Percentiles rank a stretch among this genome's conserved stretches.
Conservation (phyloP, 495 filamentous ascomycete genomes). For the Xylaria castorea region DNA sequence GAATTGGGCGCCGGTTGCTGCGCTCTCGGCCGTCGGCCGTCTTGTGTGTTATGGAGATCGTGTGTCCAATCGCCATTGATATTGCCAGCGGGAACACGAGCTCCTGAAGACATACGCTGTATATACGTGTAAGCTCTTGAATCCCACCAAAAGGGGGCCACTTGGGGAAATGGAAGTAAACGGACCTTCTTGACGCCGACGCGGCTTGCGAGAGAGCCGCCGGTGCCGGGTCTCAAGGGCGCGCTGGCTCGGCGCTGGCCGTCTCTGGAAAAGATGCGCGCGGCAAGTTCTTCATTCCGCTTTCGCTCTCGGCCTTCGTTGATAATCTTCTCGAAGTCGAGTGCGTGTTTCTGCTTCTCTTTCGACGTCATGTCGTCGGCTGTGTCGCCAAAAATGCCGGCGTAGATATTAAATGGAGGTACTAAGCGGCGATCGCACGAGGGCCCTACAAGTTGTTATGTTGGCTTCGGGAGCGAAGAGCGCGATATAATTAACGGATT, state of each 20-base stretch:
- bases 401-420: neutral
- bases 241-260: constrained; percentile 61
- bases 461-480: neutral
- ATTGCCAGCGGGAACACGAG: constrained; percentile 50
- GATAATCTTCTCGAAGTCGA: constrained; percentile 72
- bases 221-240: constrained; percentile 52
- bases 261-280: constrained; percentile 70
- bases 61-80: constrained; percentile 65
- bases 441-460: neutral
- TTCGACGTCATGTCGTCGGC: constrained; percentile 53
- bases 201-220: constrained; percentile 70
- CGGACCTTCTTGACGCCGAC: constrained; percentile 76
- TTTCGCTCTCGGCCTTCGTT: constrained; percentile 70
- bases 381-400: constrained; percentile 11
- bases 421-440: constrained; percentile 17
- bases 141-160: neutral
- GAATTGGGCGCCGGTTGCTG: constrained; percentile 47
- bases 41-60: constrained; percentile 54
- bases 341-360: constrained; percentile 45
- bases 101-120: constrained; percentile 43
- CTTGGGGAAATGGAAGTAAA: constrained; percentile 25
- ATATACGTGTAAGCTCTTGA: constrained; percentile 15
- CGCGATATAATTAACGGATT: neutral
- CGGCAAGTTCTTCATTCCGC: constrained; percentile 73
- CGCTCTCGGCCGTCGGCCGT: constrained; percentile 38